Base-by-base conservation (phyloP, 192 early-diverging fungal species). In the Gamsiella multidivaricata region DNA sequence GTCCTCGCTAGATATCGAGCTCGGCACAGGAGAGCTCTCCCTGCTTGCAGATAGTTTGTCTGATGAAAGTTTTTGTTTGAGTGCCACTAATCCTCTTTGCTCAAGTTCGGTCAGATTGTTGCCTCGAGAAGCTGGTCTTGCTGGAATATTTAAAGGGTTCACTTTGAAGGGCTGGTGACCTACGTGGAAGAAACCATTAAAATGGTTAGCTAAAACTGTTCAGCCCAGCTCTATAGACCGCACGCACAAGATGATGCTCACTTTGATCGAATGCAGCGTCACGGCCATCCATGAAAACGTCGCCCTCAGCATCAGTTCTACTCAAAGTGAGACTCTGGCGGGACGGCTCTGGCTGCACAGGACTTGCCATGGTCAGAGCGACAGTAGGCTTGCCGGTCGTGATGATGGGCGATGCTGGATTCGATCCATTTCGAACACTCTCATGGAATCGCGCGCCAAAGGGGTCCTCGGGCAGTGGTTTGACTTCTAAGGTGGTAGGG, bases 11-110 rank as follows among this genome's bases (percentile, higher is more conserved):
- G 56, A 18, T 12, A 12, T 22, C 34, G 36, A 28, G 18, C 34
- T 0, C 17, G 54, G 55, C 15, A 76, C 59, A n/a, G 72, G 72
- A 10, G 72, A 76, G 31, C 72, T 37, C 43, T 67, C 65, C 7
- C 65, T 46, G 20, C 59, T 76, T 31, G 43, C 32, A 1, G 57
- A 28, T 4, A 52, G 37, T 29, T 11, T 28, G 11, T 76, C 72
- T 1, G 43, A 41, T 3, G 70, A 72, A 20, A 72, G 70, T n/a
- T 51, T 56, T n/a, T 51, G 70, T 47, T 61, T 56, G 34, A 73
- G 32, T 17, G 3, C 54, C 8, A 31, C 67, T 43, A 71, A 15
- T 10, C 72, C 72, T 20, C 64, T 64, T 2, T 34, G 72, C 3
- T 29, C 63, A 18, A 26, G 54, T 31, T 76, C 72, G 9, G 63